Conservation (phyloP, 2,329 filamentous ascomycete genomes). For the Ramularia endophylla region DNA sequence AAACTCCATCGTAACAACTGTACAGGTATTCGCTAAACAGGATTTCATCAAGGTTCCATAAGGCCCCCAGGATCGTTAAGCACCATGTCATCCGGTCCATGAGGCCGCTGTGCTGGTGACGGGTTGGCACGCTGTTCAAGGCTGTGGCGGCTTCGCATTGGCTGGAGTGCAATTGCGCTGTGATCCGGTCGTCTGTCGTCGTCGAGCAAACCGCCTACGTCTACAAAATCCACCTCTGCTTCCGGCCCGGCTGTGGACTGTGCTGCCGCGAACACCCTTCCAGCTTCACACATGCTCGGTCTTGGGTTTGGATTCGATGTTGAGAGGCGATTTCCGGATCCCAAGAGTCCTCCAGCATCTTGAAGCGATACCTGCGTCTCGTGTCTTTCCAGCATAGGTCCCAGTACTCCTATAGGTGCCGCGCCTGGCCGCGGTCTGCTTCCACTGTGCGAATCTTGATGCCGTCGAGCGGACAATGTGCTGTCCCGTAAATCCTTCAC, state of each 20-base stretch:
- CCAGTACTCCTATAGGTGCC: slow-evolving; percentile 23
- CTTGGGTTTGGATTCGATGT: too few relatives aligned
- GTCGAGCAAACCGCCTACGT: slow-evolving; percentile 15
- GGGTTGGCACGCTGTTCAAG: neutral
- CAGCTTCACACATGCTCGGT: too few relatives aligned
- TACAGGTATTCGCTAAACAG: too few relatives aligned
- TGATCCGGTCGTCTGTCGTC: slow-evolving; percentile 7
- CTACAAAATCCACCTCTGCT: slow-evolving; percentile 17
- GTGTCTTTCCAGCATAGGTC: slow-evolving; percentile 24
- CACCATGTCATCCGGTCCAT: slow-evolving; percentile 18
- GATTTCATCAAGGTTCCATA: too few relatives aligned
- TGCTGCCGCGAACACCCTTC: neutral
- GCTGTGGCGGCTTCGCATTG: slow-evolving; percentile 7
- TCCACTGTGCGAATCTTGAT: slow-evolving; percentile 8
- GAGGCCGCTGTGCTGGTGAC: neutral
- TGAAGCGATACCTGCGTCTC: slow-evolving; percentile 27
- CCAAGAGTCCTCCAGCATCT: slow-evolving; percentile 29
- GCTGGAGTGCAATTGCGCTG: slow-evolving; percentile 10
- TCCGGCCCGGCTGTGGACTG: neutral
- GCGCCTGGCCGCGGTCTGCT: slow-evolving; percentile 5
- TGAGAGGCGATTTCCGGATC: neutral
- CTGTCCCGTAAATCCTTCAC: slow-evolving; percentile 7
- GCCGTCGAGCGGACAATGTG: slow-evolving; percentile 5
- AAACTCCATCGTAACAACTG: too few relatives aligned
- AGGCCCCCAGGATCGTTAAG: slow-evolving; percentile 20